Conservation (phyloP, 2,329 filamentous ascomycete genomes). For the Colletotrichum spinosum region DNA sequence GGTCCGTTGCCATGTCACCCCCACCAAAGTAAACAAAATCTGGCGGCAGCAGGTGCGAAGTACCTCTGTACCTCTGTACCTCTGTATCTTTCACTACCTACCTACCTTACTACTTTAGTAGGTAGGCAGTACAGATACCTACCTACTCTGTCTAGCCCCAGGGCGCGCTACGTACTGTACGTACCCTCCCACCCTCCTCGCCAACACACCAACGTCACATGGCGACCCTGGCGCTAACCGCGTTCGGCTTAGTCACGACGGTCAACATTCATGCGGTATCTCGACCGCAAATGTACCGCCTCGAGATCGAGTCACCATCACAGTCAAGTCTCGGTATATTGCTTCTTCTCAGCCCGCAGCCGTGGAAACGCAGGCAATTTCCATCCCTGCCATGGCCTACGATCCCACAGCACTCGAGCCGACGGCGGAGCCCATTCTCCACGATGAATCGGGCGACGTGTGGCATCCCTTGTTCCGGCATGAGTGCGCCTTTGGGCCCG, state of each 20-base stretch:
- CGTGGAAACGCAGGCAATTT: conserved; percentile 19
- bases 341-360: conserved; percentile 22
- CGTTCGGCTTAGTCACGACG: conserved; percentile 20
- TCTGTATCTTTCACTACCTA: too few relatives aligned
- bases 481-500: conserved; percentile 71
- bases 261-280: conserved; percentile 28
- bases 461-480: conserved; percentile 70
- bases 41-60: not conserved
- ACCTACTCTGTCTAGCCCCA: too few relatives aligned
- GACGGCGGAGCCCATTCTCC: conserved; percentile 48
- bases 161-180: too few relatives aligned
- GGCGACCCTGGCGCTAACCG: conserved; percentile 28
- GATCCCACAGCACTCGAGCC: conserved; percentile 48
- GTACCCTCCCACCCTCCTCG: not conserved
- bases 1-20: conserved; percentile 38
- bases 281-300: not conserved
- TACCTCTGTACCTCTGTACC: too few relatives aligned
- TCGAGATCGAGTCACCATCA: conserved; percentile 28
- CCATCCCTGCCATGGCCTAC: conserved; percentile 45
- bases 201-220: conserved; percentile 33
- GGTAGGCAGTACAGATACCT: too few relatives aligned
- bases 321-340: conserved; percentile 16
- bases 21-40: conserved; percentile 40
- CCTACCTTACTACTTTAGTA: too few relatives aligned
- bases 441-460: conserved; percentile 47